phyloP scores from a whole-genome alignment of 2,329 filamentous ascomycete species.

The Phialocephala subalpina region DNA sequence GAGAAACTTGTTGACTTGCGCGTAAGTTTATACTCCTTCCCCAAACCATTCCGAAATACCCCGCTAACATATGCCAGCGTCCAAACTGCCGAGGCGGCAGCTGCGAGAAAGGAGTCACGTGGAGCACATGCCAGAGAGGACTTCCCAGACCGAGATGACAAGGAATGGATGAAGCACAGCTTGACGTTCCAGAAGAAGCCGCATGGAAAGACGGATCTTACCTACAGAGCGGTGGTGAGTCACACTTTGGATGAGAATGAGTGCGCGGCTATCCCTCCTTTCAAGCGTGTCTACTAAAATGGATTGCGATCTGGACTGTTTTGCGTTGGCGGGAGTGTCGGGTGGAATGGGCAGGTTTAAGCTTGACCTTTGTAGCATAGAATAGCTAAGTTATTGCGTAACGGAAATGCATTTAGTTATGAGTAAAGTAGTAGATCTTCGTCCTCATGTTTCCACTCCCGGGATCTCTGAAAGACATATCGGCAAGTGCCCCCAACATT shows the following conservation, averaged over 20 bases:
- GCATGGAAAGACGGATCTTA: slow-evolving; percentile 85
- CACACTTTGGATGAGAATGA: slow-evolving; percentile 92
- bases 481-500: no score
- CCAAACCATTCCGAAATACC: slow-evolving; percentile 2
- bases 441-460: background rate
- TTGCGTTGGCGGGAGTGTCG: slow-evolving; percentile 15
- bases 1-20: slow-evolving; percentile 92
- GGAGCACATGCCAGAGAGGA: slow-evolving; percentile 98
- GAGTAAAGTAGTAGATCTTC: background rate
- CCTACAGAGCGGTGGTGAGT: slow-evolving; percentile 83
- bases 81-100: slow-evolving; percentile 90
- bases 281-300: slow-evolving; percentile 87
- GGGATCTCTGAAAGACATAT: no score
- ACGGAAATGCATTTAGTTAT: slow-evolving; percentile 10
- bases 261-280: slow-evolving; percentile 95
- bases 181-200: slow-evolving; percentile 94
- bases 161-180: slow-evolving; percentile 99
- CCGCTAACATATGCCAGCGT: slow-evolving; percentile 57
- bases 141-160: slow-evolving; percentile 92
- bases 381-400: slow-evolving; percentile 17
- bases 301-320: slow-evolving; percentile 1
- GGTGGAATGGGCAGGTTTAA: slow-evolving; percentile 22
- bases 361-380: slow-evolving; percentile 29
- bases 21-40: slow-evolving; percentile 25
- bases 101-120: slow-evolving; percentile 95